phyloP scores from a whole-genome alignment of 192 early-diverging fungal species.

The Coemansia sp. region DNA sequence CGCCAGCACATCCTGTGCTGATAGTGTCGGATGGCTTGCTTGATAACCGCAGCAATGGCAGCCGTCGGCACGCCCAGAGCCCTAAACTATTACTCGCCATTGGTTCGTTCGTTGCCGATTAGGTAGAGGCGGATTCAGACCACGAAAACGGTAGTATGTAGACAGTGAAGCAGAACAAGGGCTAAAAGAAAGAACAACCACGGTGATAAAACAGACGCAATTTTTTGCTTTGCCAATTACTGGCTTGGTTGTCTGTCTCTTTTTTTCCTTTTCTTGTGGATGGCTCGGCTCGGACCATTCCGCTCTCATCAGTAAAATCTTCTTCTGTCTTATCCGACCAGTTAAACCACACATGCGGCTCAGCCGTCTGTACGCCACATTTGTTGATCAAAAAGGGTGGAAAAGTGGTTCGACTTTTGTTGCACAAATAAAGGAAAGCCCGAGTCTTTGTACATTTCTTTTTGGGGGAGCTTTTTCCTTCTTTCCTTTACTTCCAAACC shows the following conservation, averaged over 20 bases:
- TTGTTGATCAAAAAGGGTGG: neutral
- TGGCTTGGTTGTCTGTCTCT: too few relatives aligned
- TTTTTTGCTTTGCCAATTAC: too few relatives aligned
- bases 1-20: neutral
- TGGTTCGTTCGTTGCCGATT: neutral
- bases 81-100: neutral
- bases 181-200: too few relatives aligned
- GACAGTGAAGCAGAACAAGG: neutral
- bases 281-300: too few relatives aligned
- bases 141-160: neutral
- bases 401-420: neutral
- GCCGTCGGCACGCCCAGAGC: neutral
- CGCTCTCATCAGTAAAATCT: too few relatives aligned
- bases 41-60: neutral
- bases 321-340: too few relatives aligned
- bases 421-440: neutral
- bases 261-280: too few relatives aligned
- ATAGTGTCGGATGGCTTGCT: neutral
- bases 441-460: neutral
- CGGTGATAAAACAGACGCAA: too few relatives aligned
- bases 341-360: too few relatives aligned
- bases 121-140: neutral
- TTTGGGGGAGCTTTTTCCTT: neutral
- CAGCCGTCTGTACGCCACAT: neutral
- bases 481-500: neutral